Conservation (phyloP, 305 asterid species). For the Stenogyne calaminthoides region DNA sequence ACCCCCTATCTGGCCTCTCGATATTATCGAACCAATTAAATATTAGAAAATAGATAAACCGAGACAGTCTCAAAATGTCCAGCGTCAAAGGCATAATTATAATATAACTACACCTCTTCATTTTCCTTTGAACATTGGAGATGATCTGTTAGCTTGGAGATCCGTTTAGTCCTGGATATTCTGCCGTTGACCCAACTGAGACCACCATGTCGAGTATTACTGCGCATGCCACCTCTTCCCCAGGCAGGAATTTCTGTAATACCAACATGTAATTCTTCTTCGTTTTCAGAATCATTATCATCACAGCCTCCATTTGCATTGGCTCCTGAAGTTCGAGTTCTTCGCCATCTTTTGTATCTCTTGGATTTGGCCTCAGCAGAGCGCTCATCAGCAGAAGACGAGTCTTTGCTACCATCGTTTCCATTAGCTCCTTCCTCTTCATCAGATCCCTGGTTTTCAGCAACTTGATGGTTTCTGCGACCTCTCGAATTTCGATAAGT, state of each 20-base stretch:
- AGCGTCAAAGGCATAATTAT: slow-evolving; percentile 15
- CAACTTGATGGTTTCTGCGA: slow-evolving; percentile 56
- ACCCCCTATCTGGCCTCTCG: not conserved
- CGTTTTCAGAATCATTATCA: slow-evolving; percentile 67
- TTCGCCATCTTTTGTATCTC: slow-evolving; percentile 68
- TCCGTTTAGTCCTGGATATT: slow-evolving; percentile 57
- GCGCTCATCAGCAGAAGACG: slow-evolving; percentile 86
- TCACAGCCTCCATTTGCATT: slow-evolving; percentile 62
- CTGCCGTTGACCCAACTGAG: slow-evolving; percentile 55
- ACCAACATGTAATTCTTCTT: slow-evolving; percentile 52
- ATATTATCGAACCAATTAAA: slow-evolving; percentile 15
- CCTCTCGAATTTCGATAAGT: slow-evolving; percentile 64
- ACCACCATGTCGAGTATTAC: slow-evolving; percentile 73
- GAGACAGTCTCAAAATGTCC: not conserved
- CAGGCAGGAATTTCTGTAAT: slow-evolving; percentile 74
- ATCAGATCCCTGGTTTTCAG: slow-evolving; percentile 72
- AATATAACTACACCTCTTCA: slow-evolving; percentile 46
- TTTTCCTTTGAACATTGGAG: slow-evolving; percentile 59
- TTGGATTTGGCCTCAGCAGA: slow-evolving; percentile 67
- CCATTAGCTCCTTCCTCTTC: slow-evolving; percentile 81
- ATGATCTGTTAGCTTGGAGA: slow-evolving; percentile 71
- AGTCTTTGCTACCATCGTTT: slow-evolving; percentile 76
- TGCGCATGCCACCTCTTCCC: slow-evolving; percentile 95
- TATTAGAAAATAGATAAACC: not conserved
- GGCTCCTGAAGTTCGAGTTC: slow-evolving; percentile 63